Conservation (phyloP, 169 alveolate species). For the Plasmodium fragile region DNA sequence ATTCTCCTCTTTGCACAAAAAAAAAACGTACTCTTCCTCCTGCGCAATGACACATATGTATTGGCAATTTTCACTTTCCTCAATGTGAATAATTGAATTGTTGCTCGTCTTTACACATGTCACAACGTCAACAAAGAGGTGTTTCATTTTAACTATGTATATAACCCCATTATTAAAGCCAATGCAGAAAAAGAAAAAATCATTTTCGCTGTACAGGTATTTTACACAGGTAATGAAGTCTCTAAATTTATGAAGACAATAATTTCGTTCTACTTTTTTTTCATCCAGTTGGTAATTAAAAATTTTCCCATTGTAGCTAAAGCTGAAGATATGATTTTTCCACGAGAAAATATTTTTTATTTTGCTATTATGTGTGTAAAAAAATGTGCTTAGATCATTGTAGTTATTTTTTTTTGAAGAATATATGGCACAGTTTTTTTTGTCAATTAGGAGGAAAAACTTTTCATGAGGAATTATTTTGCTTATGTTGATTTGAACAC, state of each 20-base stretch:
- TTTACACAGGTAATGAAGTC: conserved; percentile 34
- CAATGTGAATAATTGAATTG: conserved; percentile 29
- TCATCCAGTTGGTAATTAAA: conserved; percentile 33
- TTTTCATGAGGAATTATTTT: conserved; percentile 29
- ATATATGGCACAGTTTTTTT: conserved; percentile 36
- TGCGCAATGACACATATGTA: conserved; percentile 38
- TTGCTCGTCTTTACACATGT: conserved; percentile 52
- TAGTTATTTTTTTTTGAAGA: conserved; percentile 40
- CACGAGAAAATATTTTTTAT: conserved; percentile 40
- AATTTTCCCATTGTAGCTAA: conserved; percentile 39
- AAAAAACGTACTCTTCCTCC: conserved; percentile 50
- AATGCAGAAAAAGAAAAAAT: conserved; percentile 47
- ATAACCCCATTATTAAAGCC: conserved; percentile 60
- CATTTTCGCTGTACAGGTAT: conserved; percentile 21
- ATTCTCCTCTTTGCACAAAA: background rate
- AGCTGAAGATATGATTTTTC: conserved; percentile 34
- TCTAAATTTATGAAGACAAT: conserved; percentile 34
- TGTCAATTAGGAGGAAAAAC: conserved; percentile 17
- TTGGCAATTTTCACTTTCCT: conserved; percentile 7
- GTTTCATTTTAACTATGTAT: conserved; percentile 32
- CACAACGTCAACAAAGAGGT: conserved; percentile 40
- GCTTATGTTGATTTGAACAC: conserved; percentile 13
- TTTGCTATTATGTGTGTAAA: conserved; percentile 37
- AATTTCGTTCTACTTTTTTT: conserved; percentile 25
- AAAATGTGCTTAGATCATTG: conserved; percentile 46